These are phyloP conservation scores for Avicennia marina DNA, from an alignment of 257 asterid genomes.

Conservation along the genomic window DNA sequence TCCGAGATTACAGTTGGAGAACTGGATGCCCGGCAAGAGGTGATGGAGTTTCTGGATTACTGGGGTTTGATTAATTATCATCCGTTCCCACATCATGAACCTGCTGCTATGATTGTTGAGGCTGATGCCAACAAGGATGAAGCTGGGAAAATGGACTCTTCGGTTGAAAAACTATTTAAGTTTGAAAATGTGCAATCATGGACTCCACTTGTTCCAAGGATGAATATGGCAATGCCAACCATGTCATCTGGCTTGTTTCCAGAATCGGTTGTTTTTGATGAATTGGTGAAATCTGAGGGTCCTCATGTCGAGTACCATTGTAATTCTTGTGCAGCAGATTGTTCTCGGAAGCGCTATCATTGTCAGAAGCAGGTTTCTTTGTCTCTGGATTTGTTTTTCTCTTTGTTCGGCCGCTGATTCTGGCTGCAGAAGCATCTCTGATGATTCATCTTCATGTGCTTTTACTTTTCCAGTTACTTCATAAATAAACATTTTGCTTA, in stretches of 20 bases:
- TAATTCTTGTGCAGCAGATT: conserved; percentile 95
- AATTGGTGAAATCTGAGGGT: conserved; percentile 83
- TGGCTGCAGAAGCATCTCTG: too few species aligned
- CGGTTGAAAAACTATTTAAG: conserved; percentile 61
- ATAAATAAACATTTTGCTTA: too few species aligned
- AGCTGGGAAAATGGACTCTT: conserved; percentile 37
- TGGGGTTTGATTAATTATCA: conserved; percentile 98
- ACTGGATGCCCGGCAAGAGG: conserved; percentile 75
- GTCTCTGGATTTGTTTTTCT: conserved; percentile 12
- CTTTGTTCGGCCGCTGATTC: conserved; percentile 2
- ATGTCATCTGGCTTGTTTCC: conserved; percentile 68
- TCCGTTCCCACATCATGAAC: conserved; percentile 63
- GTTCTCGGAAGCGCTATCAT: conserved; percentile 97
- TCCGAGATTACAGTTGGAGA: conserved; percentile 79
- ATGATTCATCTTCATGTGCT: too few species aligned
- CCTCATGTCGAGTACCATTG: conserved; percentile 91
- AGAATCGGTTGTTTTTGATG: conserved; percentile 68
- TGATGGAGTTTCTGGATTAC: conserved; percentile 93
- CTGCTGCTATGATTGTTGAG: conserved; percentile 32
- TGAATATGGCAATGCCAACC: conserved; percentile 43
- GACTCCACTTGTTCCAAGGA: conserved; percentile 46
- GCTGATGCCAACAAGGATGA: conserved; percentile 38
- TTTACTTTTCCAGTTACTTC: too few species aligned
- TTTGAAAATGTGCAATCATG: conserved; percentile 68
- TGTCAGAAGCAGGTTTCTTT: conserved; percentile 94